Evolutionary conservation across 2,329 filamentous ascomycete genomes (phyloP).

Genomic region (Pseudogymnoascus sp.): DNA sequence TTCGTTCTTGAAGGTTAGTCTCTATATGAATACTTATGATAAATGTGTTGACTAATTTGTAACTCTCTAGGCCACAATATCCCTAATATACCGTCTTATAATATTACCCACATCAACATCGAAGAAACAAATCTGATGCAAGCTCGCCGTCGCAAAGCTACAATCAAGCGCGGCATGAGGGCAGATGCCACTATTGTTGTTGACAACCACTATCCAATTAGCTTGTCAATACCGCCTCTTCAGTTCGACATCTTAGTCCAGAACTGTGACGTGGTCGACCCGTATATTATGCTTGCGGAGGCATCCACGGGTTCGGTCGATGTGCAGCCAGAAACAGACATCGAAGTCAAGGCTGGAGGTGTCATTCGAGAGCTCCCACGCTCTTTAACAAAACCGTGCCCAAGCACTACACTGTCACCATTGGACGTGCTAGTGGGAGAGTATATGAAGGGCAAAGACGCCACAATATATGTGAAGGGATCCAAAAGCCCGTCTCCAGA

Average conservation of each 20-base stretch:
- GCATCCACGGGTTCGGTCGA: slow-evolving; percentile 60
- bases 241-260: slow-evolving; percentile 79
- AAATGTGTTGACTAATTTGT: not conserved
- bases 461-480: slow-evolving; percentile 76
- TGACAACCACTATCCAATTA: slow-evolving; percentile 70
- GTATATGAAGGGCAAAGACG: slow-evolving; percentile 73
- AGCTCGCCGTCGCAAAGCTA: slow-evolving; percentile 27
- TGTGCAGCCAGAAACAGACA: slow-evolving; percentile 58
- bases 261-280: slow-evolving; percentile 64
- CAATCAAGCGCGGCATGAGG: slow-evolving; percentile 50
- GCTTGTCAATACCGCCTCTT: slow-evolving; percentile 68
- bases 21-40: slow-evolving; percentile 37
- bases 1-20: slow-evolving; percentile 76
- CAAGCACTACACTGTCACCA: slow-evolving; percentile 69
- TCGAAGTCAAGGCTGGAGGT: slow-evolving; percentile 63
- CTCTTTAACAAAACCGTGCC: slow-evolving; percentile 64
- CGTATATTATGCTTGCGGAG: slow-evolving; percentile 70
- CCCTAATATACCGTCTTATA: slow-evolving; percentile 71
- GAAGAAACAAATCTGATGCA: slow-evolving; percentile 54
- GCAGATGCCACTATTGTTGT: slow-evolving; percentile 69
- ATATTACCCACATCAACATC: slow-evolving; percentile 73
- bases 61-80: slow-evolving; percentile 51
- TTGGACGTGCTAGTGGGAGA: slow-evolving; percentile 72
- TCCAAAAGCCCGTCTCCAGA: slow-evolving; percentile 56
- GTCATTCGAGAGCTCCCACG: slow-evolving; percentile 67